These are phyloP conservation scores for Zygosaccharomyces bailii DNA, from an alignment of 805 yeast species.

Conservation along the genomic window DNA sequence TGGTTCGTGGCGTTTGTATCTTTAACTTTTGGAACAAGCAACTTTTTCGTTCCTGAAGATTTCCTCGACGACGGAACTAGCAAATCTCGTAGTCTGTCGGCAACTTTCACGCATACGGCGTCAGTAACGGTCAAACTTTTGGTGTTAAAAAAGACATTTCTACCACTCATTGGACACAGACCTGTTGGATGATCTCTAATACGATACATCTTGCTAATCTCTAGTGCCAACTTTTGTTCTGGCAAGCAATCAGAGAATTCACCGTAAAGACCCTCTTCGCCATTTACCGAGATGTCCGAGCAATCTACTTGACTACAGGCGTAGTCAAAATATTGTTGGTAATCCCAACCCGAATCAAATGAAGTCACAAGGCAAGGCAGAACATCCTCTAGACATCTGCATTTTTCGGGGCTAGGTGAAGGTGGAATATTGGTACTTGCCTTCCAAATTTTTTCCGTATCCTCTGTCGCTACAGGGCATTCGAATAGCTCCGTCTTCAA, in stretches of 20 bases:
- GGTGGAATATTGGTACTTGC: slow-evolving; percentile 64
- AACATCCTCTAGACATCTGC: slow-evolving; percentile 57
- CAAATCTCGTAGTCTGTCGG: not conserved
- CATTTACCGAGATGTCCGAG: slow-evolving; percentile 55
- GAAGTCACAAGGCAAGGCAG: slow-evolving; percentile 55
- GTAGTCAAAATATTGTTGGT: slow-evolving; percentile 52
- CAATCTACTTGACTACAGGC: slow-evolving; percentile 60
- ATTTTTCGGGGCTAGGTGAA: slow-evolving; percentile 57
- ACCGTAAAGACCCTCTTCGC: slow-evolving; percentile 60
- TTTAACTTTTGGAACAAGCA: slow-evolving; percentile 1
- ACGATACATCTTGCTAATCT: slow-evolving; percentile 59
- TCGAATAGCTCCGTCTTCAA: slow-evolving; percentile 12
- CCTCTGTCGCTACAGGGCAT: slow-evolving; percentile 12
- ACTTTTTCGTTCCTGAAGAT: not conserved
- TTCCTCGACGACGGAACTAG: not conserved
- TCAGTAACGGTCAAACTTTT: slow-evolving; percentile 8
- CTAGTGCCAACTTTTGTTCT: slow-evolving; percentile 59
- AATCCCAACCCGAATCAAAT: slow-evolving; percentile 45
- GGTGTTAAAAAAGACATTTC: slow-evolving; percentile 24
- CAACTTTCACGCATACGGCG: slow-evolving; percentile 1
- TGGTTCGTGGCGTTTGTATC: not conserved
- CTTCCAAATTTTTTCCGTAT: slow-evolving; percentile 45
- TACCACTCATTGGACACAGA: slow-evolving; percentile 29
- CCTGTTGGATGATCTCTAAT: slow-evolving; percentile 38
- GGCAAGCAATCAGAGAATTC: slow-evolving; percentile 62